Conservation (phyloP, 2,329 filamentous ascomycete species). For the Magnaporthiopsis rhizophila region DNA sequence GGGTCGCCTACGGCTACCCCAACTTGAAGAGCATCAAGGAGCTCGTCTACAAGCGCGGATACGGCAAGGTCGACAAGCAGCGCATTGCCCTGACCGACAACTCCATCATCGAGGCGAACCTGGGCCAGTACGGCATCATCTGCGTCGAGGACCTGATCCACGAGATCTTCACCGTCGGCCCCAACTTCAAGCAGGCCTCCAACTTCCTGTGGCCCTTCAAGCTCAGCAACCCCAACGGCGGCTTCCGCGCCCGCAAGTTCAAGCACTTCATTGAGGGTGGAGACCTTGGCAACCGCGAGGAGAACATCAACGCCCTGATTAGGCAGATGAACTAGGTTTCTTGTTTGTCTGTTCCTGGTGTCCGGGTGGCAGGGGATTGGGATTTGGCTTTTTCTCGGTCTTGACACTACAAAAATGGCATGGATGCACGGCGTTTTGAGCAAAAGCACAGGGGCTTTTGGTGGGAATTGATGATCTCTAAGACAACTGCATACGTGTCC, state of each 20-base stretch:
- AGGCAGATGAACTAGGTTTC: constrained; percentile 88
- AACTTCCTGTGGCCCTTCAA: constrained; percentile 99
- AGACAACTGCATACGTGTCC: constrained; percentile 2
- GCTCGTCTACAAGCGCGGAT: constrained; percentile 99
- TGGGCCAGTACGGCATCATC: constrained; percentile 98
- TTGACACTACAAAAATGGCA: constrained; percentile 17
- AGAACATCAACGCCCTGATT: constrained; percentile 93
- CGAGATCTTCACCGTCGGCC: constrained; percentile 97
- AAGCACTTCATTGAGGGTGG: constrained; percentile 98
- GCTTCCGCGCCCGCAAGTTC: constrained; percentile 96
- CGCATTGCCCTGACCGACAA: constrained; percentile 95
- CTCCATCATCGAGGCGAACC: constrained; percentile 90
- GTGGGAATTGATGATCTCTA: constrained; percentile 25
- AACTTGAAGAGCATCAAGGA: constrained; percentile 99
- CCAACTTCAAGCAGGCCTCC: constrained; percentile 98
- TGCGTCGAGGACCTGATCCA: constrained; percentile 99
- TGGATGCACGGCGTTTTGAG: constrained; percentile 28
- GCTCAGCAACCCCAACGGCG: constrained; percentile 95
- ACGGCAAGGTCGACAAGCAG: constrained; percentile 99
- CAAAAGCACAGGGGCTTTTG: constrained; percentile 19
- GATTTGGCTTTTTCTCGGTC: constrained; percentile 8
- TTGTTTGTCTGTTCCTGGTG: constrained; percentile 19
- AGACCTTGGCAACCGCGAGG: constrained; percentile 97
- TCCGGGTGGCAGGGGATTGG: constrained; percentile 10
- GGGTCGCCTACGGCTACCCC: constrained; percentile 98